phyloP scores from a whole-genome alignment of 1,284 basidiomycete species.

The Apiotrichum laibachii region DNA sequence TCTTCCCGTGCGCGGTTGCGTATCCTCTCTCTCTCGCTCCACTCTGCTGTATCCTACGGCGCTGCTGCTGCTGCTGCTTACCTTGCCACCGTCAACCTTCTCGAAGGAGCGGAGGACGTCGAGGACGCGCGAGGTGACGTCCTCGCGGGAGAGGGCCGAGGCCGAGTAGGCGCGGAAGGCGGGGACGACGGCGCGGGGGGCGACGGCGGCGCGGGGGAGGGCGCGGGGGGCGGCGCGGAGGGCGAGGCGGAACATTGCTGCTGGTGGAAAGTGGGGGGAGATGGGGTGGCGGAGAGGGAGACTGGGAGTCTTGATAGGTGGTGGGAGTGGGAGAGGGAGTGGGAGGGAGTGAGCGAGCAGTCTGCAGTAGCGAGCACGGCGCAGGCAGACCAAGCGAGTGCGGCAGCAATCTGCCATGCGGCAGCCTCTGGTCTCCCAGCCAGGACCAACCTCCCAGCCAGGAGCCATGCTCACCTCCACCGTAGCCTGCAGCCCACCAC shows the following conservation, averaged over 20 bases:
- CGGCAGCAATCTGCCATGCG: background rate
- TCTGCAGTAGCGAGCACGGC: background rate
- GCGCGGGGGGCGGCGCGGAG: constrained; percentile 25
- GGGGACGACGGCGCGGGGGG: constrained; percentile 13
- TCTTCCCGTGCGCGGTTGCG: no score
- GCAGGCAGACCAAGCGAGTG: constrained; percentile 4
- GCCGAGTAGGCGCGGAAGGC: constrained; percentile 64
- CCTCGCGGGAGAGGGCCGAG: constrained; percentile 68
- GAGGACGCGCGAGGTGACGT: constrained; percentile 77
- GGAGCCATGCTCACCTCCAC: no score
- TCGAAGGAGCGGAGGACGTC: constrained; percentile 93
- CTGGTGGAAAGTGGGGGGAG: constrained; percentile 1
- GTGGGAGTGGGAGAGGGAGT: constrained; percentile 2
- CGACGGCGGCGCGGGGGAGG: constrained; percentile 10
- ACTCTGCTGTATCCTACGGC: no score
- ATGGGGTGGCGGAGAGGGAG: constrained; percentile 3
- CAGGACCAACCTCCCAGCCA: no score
- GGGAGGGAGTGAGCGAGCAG: constrained; percentile 1
- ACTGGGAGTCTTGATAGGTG: background rate
- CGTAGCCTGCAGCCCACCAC: no score
- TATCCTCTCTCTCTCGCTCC: no score
- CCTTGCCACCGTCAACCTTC: constrained; percentile 85
- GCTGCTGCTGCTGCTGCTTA: constrained; percentile 45
- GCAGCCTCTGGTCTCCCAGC: no score
- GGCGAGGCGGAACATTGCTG: constrained; percentile 40